phyloP scores from a whole-genome alignment of 306 rosid genomes.

The Glycine latifolia region DNA sequence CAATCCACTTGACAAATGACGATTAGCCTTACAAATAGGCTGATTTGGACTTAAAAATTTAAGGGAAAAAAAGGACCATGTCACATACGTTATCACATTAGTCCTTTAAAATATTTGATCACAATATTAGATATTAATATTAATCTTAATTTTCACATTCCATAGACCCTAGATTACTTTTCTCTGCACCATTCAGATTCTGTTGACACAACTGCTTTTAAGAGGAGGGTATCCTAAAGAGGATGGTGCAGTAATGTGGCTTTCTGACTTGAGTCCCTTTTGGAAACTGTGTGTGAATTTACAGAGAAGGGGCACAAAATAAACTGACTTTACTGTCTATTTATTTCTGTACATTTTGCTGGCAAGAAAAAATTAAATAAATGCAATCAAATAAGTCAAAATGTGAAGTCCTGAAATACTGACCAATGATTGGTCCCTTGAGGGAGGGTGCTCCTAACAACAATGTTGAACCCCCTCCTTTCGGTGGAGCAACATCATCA shows the following conservation, averaged over 20 bases:
- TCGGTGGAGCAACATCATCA: constrained; percentile 48
- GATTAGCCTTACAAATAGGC: neutral
- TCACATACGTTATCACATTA: neutral
- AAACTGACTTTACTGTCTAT: neutral
- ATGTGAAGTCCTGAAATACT: neutral
- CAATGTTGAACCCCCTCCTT: constrained; percentile 42
- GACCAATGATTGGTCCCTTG: constrained; percentile 9
- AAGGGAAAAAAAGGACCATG: neutral
- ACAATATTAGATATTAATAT: neutral
- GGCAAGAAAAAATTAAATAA: neutral
- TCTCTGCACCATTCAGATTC: neutral
- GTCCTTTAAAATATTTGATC: neutral
- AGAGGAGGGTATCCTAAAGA: neutral
- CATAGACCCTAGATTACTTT: neutral
- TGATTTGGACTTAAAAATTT: neutral
- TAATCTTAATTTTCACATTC: neutral
- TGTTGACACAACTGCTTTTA: neutral
- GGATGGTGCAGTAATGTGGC: neutral
- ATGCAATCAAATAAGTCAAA: neutral
- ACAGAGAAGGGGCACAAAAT: neutral
- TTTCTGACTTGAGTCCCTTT: neutral
- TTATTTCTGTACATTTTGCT: neutral
- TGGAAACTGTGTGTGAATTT: neutral
- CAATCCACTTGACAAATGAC: neutral
- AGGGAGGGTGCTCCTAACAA: constrained; percentile 22